Conservation (phyloP, 1,139 yeast genomes). For the Kodamaea ohmeri region DNA sequence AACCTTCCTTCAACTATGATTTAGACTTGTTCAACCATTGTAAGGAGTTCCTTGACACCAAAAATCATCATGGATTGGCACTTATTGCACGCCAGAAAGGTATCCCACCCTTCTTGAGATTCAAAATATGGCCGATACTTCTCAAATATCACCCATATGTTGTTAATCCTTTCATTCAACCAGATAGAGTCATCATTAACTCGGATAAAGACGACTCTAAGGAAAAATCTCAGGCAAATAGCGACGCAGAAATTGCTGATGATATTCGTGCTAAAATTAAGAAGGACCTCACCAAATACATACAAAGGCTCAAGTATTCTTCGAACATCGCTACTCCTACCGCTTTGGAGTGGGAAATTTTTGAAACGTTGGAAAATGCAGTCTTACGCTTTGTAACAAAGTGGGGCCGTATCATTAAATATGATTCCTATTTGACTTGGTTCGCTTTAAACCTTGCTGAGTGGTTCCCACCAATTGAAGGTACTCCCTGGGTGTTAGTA, state of each 20-base stretch:
- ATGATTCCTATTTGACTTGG: constrained; percentile 84
- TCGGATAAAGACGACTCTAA: constrained; percentile 18
- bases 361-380: constrained; percentile 58
- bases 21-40: constrained; percentile 38
- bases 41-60: constrained; percentile 43
- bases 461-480: constrained; percentile 72
- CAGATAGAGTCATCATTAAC: constrained; percentile 35
- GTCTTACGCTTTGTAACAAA: constrained; percentile 62
- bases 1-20: constrained; percentile 43
- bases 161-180: constrained; percentile 64
- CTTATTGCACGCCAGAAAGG: constrained; percentile 80
- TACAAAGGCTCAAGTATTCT: constrained; percentile 37
- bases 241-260: constrained; percentile 9
- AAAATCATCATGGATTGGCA: constrained; percentile 69
- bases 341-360: constrained; percentile 50
- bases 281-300: constrained; percentile 53
- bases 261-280: constrained; percentile 37
- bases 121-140: constrained; percentile 80
- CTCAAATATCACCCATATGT: constrained; percentile 85
- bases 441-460: constrained; percentile 84
- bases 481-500: constrained; percentile 43
- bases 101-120: constrained; percentile 77
- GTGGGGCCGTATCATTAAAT: constrained; percentile 78
- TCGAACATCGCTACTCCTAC: constrained; percentile 20
- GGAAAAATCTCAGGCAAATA: constrained; percentile 4